Percentiles rank a stretch among this genome's conserved stretches.
phyloP scores from a whole-genome alignment of 495 filamentous ascomycete species.

The Neurospora sublineolata region DNA sequence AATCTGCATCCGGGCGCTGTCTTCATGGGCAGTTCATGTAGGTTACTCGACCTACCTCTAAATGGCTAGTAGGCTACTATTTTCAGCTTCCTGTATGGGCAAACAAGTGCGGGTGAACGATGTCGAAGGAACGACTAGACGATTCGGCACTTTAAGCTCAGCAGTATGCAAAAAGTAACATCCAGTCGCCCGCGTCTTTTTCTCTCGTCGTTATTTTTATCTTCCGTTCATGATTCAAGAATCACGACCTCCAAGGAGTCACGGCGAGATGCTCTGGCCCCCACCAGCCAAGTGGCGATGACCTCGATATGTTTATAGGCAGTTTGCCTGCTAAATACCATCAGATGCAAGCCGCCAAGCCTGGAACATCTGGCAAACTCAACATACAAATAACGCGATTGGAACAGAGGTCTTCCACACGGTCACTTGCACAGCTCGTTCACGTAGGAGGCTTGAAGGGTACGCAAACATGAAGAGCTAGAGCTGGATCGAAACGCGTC shows the following conservation, averaged over 20 bases:
- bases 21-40: not conserved
- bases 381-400: not conserved
- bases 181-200: not conserved
- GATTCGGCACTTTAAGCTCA: not conserved
- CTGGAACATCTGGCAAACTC: not conserved
- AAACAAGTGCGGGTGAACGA: not conserved
- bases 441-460: not conserved
- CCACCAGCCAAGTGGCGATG: not conserved
- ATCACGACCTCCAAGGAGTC: not conserved
- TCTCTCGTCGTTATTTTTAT: not conserved
- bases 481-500: not conserved
- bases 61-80: not conserved
- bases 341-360: not conserved
- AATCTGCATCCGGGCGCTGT: not conserved
- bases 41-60: not conserved
- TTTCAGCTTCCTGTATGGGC: not conserved
- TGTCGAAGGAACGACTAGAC: not conserved
- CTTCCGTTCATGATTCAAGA: not conserved
- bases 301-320: not conserved
- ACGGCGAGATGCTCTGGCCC: not conserved
- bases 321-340: not conserved
- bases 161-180: too few relatives aligned
- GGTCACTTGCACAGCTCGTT: not conserved
- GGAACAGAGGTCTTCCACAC: not conserved
- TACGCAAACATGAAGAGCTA: not conserved